These are phyloP conservation scores for Clonostachys byssicola DNA, from an alignment of 2,329 filamentous ascomycete genomes.

Conservation along the genomic window DNA sequence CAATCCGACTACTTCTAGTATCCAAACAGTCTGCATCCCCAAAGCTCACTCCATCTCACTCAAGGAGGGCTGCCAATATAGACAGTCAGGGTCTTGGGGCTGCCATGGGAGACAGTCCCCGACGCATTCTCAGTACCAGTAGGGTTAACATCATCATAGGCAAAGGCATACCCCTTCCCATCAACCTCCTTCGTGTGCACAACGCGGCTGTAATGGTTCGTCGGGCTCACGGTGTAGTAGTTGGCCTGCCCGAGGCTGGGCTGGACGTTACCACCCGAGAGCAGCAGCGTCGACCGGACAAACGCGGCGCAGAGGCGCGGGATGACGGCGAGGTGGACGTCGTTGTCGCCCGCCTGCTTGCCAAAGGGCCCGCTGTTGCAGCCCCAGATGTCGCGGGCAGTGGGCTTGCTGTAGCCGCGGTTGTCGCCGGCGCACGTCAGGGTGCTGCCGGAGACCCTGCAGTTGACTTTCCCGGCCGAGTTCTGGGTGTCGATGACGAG, in stretches of 20 bases:
- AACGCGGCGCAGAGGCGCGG: slow-evolving; percentile 71
- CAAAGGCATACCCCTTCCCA: slow-evolving; percentile 63
- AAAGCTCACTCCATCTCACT: too few species aligned
- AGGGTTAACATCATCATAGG: slow-evolving; percentile 65
- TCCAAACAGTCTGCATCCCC: too few species aligned
- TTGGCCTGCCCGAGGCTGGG: slow-evolving; percentile 48
- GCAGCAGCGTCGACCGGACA: slow-evolving; percentile 67
- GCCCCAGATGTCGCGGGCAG: slow-evolving; percentile 43
- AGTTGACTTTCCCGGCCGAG: slow-evolving; percentile 42
- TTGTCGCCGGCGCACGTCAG: slow-evolving; percentile 31
- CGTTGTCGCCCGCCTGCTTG: slow-evolving; percentile 29
- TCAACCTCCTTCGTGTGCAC: slow-evolving; percentile 57
- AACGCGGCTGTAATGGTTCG: slow-evolving; percentile 65
- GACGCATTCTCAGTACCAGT: slow-evolving; percentile 48
- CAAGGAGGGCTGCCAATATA: slow-evolving; percentile 11
- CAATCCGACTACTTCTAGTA: too few species aligned
- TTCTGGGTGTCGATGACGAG: slow-evolving; percentile 51
- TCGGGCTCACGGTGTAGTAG: slow-evolving; percentile 51
- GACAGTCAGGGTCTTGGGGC: slow-evolving; percentile 16
- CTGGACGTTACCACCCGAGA: slow-evolving; percentile 20
- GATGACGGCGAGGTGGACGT: slow-evolving; percentile 56
- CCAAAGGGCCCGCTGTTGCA: slow-evolving; percentile 56
- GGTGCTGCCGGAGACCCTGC: slow-evolving; percentile 28
- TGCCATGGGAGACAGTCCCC: slow-evolving; percentile 17
- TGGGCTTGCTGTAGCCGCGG: slow-evolving; percentile 39